Conservation (phyloP, 2,329 filamentous ascomycete species). For the Endothia cerciana region DNA sequence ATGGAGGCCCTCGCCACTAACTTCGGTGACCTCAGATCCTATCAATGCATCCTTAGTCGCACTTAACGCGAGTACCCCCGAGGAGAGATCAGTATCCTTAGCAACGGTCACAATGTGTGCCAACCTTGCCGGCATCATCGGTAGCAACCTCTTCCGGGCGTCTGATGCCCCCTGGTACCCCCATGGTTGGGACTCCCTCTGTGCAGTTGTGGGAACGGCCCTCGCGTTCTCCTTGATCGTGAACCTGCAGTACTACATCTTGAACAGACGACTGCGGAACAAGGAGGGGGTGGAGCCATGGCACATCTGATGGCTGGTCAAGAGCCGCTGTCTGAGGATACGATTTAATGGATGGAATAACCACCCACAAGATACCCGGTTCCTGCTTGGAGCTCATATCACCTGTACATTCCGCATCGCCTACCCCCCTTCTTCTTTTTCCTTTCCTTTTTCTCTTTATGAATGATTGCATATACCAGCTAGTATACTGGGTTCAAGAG, state of each 20-base stretch:
- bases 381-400: background rate
- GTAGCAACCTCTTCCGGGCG: conserved; percentile 61
- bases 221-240: conserved; percentile 13
- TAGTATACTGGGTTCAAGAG: too few relatives aligned
- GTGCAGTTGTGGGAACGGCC: conserved; percentile 15
- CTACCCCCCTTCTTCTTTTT: background rate
- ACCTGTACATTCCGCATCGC: background rate
- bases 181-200: conserved; percentile 22
- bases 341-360: background rate
- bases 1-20: background rate
- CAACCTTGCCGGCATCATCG: conserved; percentile 64
- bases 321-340: background rate
- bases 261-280: conserved; percentile 14
- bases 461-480: background rate
- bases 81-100: conserved; percentile 26
- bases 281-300: conserved; percentile 11
- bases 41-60: conserved; percentile 32
- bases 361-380: too few relatives aligned
- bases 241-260: conserved; percentile 13
- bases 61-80: conserved; percentile 25
- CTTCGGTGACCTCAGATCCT: conserved; percentile 24
- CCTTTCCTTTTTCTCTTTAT: background rate
- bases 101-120: conserved; percentile 64
- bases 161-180: conserved; percentile 43
- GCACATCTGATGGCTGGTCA: conserved; percentile 1